Evolutionary conservation across 495 filamentous ascomycete species (phyloP).

Genomic region (Xylaria venustula): DNA sequence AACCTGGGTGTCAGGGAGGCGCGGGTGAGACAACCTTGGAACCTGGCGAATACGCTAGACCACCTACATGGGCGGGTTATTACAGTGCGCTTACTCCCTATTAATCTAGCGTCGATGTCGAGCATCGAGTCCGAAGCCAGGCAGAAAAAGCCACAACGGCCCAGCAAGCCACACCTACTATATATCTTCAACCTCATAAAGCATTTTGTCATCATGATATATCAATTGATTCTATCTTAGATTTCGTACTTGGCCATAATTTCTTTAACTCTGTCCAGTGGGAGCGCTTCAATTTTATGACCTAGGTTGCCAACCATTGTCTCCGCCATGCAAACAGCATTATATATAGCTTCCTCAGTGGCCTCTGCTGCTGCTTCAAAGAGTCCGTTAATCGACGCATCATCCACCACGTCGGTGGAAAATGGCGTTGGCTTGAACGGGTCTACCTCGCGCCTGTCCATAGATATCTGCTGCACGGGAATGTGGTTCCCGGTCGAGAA

Average conservation of each 20-base stretch:
- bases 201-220: no score
- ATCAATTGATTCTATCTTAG: background rate
- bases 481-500: constrained; percentile 50
- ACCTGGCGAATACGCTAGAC: background rate
- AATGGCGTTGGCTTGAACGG: constrained; percentile 36
- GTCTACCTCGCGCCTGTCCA: constrained; percentile 24
- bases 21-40: background rate
- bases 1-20: no score
- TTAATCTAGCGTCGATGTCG: background rate
- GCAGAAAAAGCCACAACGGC: no score
- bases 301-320: constrained; percentile 42
- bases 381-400: constrained; percentile 48
- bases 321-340: constrained; percentile 50
- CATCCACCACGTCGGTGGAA: constrained; percentile 41
- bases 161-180: no score
- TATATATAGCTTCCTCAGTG: constrained; percentile 54
- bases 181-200: no score
- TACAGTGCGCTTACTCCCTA: background rate
- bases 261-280: constrained; percentile 44
- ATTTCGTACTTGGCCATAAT: constrained; percentile 43
- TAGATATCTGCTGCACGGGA: constrained; percentile 34
- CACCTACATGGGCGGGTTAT: background rate
- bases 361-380: constrained; percentile 51
- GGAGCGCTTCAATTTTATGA: constrained; percentile 41
- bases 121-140: background rate